These are phyloP conservation scores for Ogataea haglerorum DNA, from an alignment of 805 yeast genomes.

Conservation along the genomic window DNA sequence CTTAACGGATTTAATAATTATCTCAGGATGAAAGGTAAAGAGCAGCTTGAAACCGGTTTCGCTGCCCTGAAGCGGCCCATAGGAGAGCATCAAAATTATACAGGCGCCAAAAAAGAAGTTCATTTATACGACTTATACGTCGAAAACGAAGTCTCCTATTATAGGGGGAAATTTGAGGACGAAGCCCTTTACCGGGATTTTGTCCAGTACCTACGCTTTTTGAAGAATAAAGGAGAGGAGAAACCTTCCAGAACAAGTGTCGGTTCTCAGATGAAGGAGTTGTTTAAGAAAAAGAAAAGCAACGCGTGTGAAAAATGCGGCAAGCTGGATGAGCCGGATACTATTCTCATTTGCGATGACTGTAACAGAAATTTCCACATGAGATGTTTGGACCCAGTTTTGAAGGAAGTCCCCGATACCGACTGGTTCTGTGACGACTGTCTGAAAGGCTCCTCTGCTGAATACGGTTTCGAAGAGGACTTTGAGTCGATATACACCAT, in stretches of 20 bases:
- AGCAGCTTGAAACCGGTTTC: conserved; percentile 16
- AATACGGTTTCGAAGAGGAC: conserved; percentile 79
- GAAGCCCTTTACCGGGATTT: conserved; percentile 14
- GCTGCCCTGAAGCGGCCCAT: conserved; percentile 4
- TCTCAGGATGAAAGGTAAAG: conserved; percentile 41
- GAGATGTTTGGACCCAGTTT: conserved; percentile 59
- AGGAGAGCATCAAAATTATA: neutral
- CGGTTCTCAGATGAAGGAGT: conserved; percentile 4
- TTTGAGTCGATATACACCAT: conserved; percentile 44
- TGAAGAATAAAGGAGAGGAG: conserved; percentile 12
- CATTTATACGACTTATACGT: conserved; percentile 33
- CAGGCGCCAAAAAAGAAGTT: conserved; percentile 1
- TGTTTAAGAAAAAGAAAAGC: conserved; percentile 16
- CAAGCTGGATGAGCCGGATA: conserved; percentile 40
- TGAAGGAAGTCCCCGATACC: conserved; percentile 49
- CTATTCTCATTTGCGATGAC: conserved; percentile 63
- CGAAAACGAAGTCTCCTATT: conserved; percentile 9
- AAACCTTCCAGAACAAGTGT: neutral
- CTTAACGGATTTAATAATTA: conserved; percentile 58
- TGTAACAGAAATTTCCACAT: conserved; percentile 71
- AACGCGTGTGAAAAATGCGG: conserved; percentile 51
- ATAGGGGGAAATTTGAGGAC: conserved; percentile 11
- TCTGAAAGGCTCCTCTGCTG: conserved; percentile 74
- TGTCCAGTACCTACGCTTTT: conserved; percentile 17
- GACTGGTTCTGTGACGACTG: conserved; percentile 84